Base-by-base conservation (phyloP, 2,329 filamentous ascomycete genomes). In the Teratosphaeria nubilosa region DNA sequence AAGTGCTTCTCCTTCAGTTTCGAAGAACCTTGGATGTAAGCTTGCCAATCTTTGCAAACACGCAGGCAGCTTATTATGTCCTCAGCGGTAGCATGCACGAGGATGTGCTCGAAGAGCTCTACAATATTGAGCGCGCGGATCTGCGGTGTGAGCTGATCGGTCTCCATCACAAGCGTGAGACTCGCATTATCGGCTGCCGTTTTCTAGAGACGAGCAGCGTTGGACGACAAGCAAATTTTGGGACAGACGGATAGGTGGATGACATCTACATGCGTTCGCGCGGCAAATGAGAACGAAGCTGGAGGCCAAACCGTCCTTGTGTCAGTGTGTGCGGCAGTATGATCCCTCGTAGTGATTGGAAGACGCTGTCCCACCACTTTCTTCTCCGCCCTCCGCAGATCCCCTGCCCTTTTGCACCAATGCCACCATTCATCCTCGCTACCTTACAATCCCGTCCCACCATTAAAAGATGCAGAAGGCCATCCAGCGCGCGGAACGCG, bases 391-490 rank as follows among this genome's bases (percentile, higher is more conserved):
- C 41, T 48, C 41, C 41, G 41, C 41, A 48, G 41, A 9, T 48
- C 11, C 41, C 9, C 3, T 48, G 41, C 41, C 9, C 41, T 48
- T 48, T 1, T 48, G 41, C 9, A 20, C 5, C 41, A 22, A 10
- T 9, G 41, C 6, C 20, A 16, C 34, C 34, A 13, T 20, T 16
- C 13, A 16, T 41, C 2, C 34, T 14, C 34, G 1, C 34, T 30
- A 14, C 34, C 13, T 16, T n/a, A 41, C 13, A 22, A 24, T 5
- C 16, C 9, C 22, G 5, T 10, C 20, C 41, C 20, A 10, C 7
- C 41, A 22, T 10, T 16, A 6, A 16, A 48, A 48, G 5, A 90
- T 90, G 87, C 84, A 90, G 75, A 88, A 86, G 74, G 78, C 90
- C 62, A 77, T 86, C 62, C 82, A 82, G 67, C 83, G 86, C 65